These are phyloP conservation scores for Panellus pusillus DNA, from an alignment of 768 basidiomycete species.

Conservation along the genomic window DNA sequence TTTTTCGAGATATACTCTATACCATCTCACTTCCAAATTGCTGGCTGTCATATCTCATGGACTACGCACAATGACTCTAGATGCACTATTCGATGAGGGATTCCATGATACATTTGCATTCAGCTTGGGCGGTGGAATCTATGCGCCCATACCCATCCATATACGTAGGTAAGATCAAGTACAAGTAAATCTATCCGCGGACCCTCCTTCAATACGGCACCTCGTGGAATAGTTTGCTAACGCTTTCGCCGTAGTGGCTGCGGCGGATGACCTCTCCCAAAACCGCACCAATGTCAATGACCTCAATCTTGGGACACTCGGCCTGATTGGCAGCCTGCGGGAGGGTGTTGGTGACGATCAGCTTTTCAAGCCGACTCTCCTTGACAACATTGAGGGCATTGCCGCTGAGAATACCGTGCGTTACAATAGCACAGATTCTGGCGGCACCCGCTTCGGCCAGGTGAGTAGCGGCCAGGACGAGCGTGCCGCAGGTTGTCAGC, in stretches of 20 bases:
- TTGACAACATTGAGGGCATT: constrained; percentile 76
- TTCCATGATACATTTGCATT: too few species aligned
- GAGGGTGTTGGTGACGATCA: constrained; percentile 98
- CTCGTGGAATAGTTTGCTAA: constrained; percentile 86
- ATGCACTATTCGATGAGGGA: too few species aligned
- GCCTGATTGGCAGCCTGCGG: constrained; percentile 81
- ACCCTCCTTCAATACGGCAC: constrained; percentile 63
- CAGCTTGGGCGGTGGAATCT: not conserved
- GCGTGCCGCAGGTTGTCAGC: constrained; percentile 94
- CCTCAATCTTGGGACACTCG: constrained; percentile 78
- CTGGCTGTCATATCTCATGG: too few species aligned
- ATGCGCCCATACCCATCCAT: not conserved
- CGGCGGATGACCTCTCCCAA: constrained; percentile 95
- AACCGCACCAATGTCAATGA: constrained; percentile 92
- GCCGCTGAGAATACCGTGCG: constrained; percentile 94
- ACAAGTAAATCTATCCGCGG: not conserved
- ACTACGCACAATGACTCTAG: too few species aligned
- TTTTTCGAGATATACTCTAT: too few species aligned
- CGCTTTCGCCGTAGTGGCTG: constrained; percentile 96
- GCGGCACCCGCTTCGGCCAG: constrained; percentile 85
- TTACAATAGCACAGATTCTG: constrained; percentile 89
- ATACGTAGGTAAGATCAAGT: not conserved
- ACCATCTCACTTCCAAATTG: too few species aligned
- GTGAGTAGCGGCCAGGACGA: constrained; percentile 88
- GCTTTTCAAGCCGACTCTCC: constrained; percentile 79